Evolutionary conservation across 2,329 filamentous ascomycete genomes (phyloP), one percentile per base, ranked within the genome.

Genomic region (Sporothrix schenckii): DNA sequence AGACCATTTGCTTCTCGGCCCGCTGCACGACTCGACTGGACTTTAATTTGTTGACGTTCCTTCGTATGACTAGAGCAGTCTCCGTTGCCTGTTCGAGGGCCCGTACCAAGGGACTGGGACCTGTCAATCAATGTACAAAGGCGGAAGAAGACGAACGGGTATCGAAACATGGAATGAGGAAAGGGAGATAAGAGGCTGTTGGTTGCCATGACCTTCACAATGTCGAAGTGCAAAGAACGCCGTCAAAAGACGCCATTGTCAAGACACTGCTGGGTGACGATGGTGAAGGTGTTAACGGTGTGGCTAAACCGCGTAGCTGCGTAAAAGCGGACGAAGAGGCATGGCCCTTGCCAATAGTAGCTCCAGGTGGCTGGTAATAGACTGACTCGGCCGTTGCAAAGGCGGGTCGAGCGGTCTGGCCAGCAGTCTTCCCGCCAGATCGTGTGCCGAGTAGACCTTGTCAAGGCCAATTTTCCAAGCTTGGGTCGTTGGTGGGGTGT

Each of bases 321-420:
- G 21, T 54, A 14, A 54, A 27, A 34, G 7, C 1, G 34, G 7
- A 9, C 34, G 6, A 34, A 7, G 5, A 9, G 7, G 34, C 34
- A 9, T 34, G 5, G 34, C 0, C 34, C 6, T 34, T 11, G 21
- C n/a, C 56, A 19, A 14, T 4, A 41, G 16, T 61, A 34, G 56
- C 56, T 21, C 56, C 34, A 19, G 56, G 56, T 16, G 34, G 56
- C 56, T 44, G 56, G 21, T 6, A 61, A 24, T 61, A 14, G 41
- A 49, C 41, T 63, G 60, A 63, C 60, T 63, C 60, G 60, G 60
- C 60, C 49, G 39, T 63, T 63, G 41, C 14, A n/a, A 61, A 10
- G 56, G 34, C 34, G 34, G 34, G 34, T 34, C 34, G 34, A 34
- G 34, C 56, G 56, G 56, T 61, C 56, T 61, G 39, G 56, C 56